These are phyloP conservation scores for Apostasia ramifera DNA, from an alignment of 106 monocot genomes.

Conservation along the genomic window DNA sequence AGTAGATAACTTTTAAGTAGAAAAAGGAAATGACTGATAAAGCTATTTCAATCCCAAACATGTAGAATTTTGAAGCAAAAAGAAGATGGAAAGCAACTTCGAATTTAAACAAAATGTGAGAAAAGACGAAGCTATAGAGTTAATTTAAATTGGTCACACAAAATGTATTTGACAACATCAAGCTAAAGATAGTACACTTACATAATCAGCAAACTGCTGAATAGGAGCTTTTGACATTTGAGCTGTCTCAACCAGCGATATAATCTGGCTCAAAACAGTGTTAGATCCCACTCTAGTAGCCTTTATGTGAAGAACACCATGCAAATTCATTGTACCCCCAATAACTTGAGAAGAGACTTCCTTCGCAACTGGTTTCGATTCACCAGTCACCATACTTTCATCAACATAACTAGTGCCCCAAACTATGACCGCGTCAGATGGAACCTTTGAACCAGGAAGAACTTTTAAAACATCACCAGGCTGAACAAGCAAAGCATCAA, in stretches of 20 bases:
- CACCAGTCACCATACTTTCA: constrained; percentile 99
- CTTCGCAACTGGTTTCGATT: constrained; percentile 65
- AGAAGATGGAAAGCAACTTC: no score
- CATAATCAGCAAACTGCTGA: constrained; percentile 95
- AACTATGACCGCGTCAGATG: constrained; percentile 69
- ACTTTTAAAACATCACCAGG: constrained; percentile 82
- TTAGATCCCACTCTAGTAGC: constrained; percentile 76
- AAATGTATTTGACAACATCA: not conserved
- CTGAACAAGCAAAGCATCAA: constrained; percentile 85
- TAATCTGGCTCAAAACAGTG: constrained; percentile 88
- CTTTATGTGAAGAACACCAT: constrained; percentile 78
- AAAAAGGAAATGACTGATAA: no score
- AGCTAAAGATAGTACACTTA: constrained; percentile 27
- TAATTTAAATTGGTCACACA: not conserved
- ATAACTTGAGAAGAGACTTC: constrained; percentile 63
- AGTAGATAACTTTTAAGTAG: no score
- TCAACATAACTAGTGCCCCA: constrained; percentile 88
- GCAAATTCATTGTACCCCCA: constrained; percentile 93
- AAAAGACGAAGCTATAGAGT: not conserved
- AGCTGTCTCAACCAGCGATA: constrained; percentile 91
- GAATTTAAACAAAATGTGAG: not conserved
- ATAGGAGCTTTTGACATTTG: constrained; percentile 99
- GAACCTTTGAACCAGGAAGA: constrained; percentile 86
- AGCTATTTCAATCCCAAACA: no score
- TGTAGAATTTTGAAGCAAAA: no score